phyloP scores from a whole-genome alignment of 2,329 filamentous ascomycete species.

The Paecilomyces dactylethromorphus region DNA sequence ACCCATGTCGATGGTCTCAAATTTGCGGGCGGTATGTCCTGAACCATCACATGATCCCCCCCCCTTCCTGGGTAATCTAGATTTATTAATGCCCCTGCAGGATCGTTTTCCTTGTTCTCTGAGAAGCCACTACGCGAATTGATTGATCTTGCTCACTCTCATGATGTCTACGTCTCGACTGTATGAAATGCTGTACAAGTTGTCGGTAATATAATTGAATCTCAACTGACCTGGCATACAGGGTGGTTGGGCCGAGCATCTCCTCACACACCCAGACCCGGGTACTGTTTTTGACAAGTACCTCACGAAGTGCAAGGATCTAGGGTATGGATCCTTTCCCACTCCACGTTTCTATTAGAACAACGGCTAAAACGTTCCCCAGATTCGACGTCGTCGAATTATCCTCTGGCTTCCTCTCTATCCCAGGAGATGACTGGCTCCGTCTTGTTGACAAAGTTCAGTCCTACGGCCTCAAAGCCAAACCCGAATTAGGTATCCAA shows the following conservation, averaged over 20 bases:
- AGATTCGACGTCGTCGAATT: slow-evolving; percentile 51
- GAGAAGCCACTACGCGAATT: slow-evolving; percentile 41
- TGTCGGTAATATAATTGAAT: background rate
- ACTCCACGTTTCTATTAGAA: background rate
- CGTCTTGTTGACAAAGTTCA: slow-evolving; percentile 45
- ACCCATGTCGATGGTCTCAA: slow-evolving; percentile 51
- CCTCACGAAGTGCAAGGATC: slow-evolving; percentile 45
- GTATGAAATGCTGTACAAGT: slow-evolving; percentile 16
- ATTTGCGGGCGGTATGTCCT: slow-evolving; percentile 41
- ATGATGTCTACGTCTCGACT: slow-evolving; percentile 49
- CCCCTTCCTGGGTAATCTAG: background rate
- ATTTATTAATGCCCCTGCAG: slow-evolving; percentile 13
- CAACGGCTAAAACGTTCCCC: slow-evolving; percentile 3
- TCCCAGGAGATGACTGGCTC: slow-evolving; percentile 50
- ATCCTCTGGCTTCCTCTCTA: slow-evolving; percentile 48
- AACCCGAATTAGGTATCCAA: slow-evolving; percentile 52
- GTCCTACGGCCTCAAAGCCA: slow-evolving; percentile 43
- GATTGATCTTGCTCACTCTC: slow-evolving; percentile 43
- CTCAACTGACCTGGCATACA: slow-evolving; percentile 9
- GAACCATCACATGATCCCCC: background rate
- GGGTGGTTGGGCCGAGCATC: slow-evolving; percentile 51
- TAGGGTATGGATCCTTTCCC: slow-evolving; percentile 29
- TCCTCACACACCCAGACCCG: slow-evolving; percentile 44
- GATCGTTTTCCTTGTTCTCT: slow-evolving; percentile 47
- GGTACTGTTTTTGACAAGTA: slow-evolving; percentile 45